These are phyloP conservation scores for Pseudogymnoascus pannorum DNA, from an alignment of 2,329 filamentous ascomycete genomes.

Conservation along the genomic window DNA sequence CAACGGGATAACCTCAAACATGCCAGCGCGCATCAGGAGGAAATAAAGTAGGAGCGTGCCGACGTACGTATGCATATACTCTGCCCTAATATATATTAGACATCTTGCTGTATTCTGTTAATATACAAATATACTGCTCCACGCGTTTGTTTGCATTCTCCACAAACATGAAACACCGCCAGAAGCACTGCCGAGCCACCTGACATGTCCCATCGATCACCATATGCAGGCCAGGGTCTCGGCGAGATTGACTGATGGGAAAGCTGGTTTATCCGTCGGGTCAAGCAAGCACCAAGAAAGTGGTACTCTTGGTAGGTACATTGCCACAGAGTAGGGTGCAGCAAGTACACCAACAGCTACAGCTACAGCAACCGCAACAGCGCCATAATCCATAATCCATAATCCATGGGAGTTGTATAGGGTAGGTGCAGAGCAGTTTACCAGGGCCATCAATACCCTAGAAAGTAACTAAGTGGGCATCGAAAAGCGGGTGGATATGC, in stretches of 20 bases:
- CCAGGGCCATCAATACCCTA: too few relatives aligned
- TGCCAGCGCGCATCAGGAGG: neutral
- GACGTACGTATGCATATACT: too few relatives aligned
- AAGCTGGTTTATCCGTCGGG: neutral
- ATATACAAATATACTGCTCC: neutral
- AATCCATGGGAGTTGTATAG: neutral
- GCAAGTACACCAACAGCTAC: neutral
- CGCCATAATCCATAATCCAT: neutral
- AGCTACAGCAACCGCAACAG: too few relatives aligned
- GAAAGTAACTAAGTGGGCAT: neutral
- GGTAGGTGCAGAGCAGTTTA: too few relatives aligned
- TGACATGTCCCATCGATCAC: conserved; percentile 5
- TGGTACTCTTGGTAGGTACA: neutral
- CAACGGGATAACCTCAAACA: neutral
- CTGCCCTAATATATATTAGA: conserved; percentile 3
- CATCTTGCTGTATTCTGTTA: neutral
- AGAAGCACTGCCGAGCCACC: conserved; percentile 3
- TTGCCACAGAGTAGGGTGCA: neutral
- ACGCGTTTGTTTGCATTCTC: neutral
- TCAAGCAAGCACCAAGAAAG: neutral
- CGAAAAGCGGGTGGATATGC: neutral
- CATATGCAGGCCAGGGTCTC: neutral
- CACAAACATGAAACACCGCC: conserved; percentile 1
- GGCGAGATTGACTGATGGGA: neutral
- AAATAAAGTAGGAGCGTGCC: neutral